phyloP scores from a whole-genome alignment of 2,329 filamentous ascomycete genomes.

The Orbilia blumenaviensis region DNA sequence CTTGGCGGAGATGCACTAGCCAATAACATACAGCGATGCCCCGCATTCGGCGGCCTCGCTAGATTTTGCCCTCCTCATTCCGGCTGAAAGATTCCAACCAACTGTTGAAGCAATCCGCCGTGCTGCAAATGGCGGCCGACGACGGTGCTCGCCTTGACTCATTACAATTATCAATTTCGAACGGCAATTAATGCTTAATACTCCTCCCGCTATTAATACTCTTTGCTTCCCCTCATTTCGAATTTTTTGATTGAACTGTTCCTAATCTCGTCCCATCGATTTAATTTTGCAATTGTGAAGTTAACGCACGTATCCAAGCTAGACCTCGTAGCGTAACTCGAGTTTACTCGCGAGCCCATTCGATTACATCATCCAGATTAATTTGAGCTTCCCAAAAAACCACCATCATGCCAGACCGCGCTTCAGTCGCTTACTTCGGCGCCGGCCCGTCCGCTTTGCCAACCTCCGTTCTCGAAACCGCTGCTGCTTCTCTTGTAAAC shows the following conservation, averaged over 20 bases:
- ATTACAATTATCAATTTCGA: slow-evolving; percentile 16
- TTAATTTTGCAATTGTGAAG: no score
- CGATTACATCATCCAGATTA: not conserved
- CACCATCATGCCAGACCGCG: slow-evolving; percentile 73
- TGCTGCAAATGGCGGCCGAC: slow-evolving; percentile 27
- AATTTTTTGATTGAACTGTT: not conserved
- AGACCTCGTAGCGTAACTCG: no score
- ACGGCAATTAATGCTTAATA: slow-evolving; percentile 23
- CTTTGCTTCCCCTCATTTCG: not conserved
- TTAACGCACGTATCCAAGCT: no score
- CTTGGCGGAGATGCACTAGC: not conserved
- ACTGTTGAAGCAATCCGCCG: no score
- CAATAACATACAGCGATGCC: not conserved
- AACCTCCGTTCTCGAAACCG: slow-evolving; percentile 79
- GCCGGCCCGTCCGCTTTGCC: slow-evolving; percentile 89
- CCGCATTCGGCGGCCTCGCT: slow-evolving; percentile 48
- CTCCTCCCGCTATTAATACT: slow-evolving; percentile 22
- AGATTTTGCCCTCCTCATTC: slow-evolving; percentile 15
- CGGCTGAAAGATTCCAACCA: slow-evolving; percentile 22
- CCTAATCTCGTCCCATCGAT: no score
- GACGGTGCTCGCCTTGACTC: slow-evolving; percentile 34
- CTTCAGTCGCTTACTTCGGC: slow-evolving; percentile 84
- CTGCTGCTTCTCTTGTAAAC: slow-evolving; percentile 80
- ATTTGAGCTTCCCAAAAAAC: not conserved
- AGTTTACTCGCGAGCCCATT: no score